Base-by-base conservation (phyloP, 768 basidiomycete genomes). In the Leucosporidium creatinivorum region DNA sequence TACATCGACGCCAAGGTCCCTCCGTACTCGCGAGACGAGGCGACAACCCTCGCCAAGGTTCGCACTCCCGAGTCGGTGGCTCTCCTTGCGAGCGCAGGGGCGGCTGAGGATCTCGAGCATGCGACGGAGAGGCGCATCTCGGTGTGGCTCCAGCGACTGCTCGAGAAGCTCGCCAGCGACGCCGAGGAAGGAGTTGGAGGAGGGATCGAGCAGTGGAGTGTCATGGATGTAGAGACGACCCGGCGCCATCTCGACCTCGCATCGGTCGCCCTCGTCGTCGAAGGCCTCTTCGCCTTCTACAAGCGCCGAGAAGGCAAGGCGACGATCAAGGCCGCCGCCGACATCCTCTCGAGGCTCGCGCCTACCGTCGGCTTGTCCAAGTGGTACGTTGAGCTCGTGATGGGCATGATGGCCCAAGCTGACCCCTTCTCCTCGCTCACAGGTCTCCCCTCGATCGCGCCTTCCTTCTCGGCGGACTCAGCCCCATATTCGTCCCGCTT, bases 211-310 rank as follows among this genome's bases (percentile, higher is more conserved):
- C 47, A 67, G 55, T 74, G 70, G 73, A 56, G 28, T 10, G 30
- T 8, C 21, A 60, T 72, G 58, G 26, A 61, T 2, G 23, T 26
- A 0, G 89, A 89, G 75, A 82, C 81, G 56, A 82, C 86, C 6
- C 85, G 91, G 26, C 81, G 82, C 36, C 81, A 84, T 6, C 73
- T 96, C 62, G 92, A 97, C 75, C 77, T 87, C 36, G 84, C 85
- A 8, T 80, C 90, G 12, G 79, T 81, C 2, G 83, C 86, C 4
- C 78, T 96, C 3, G 10, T 23, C 9, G 56, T 68, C 49, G 67
- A 68, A 19, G 62, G 63, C 3, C 80, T 81, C 47, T 93, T 89
- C 73, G 87, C 92, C 76, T 83, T 84, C 33, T 30, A 60, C 50
- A 15, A 52, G 12, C 26, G 58, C 25, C n/a, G 58, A 26, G 92